These are phyloP conservation scores for Candida sphagnicola DNA, from an alignment of 805 yeast species.

Conservation along the genomic window DNA sequence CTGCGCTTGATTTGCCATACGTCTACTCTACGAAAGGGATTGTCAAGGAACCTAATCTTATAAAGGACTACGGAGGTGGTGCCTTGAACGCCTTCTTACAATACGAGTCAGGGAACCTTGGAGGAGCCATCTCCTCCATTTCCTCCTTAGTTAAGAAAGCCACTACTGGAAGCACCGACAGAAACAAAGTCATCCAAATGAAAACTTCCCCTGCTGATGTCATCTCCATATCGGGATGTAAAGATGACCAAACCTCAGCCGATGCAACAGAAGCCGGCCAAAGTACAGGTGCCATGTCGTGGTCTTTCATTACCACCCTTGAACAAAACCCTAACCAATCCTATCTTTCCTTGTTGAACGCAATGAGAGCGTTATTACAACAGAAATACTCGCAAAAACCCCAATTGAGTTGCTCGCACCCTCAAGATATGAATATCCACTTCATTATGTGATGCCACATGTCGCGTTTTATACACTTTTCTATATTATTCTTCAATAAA, in stretches of 20 bases:
- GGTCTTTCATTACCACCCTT: slow-evolving; percentile 30
- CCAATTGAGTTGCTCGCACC: slow-evolving; percentile 37
- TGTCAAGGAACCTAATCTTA: slow-evolving; percentile 34
- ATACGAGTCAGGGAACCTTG: slow-evolving; percentile 31
- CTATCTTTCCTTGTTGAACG: slow-evolving; percentile 31
- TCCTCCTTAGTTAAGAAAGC: slow-evolving; percentile 33
- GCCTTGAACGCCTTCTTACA: slow-evolving; percentile 28
- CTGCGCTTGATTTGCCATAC: slow-evolving; percentile 37
- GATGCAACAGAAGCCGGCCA: slow-evolving; percentile 34
- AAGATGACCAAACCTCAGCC: slow-evolving; percentile 39
- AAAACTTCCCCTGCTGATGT: slow-evolving; percentile 38
- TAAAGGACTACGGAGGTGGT: slow-evolving; percentile 34
- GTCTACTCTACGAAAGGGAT: slow-evolving; percentile 39
- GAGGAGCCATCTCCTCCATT: slow-evolving; percentile 35
- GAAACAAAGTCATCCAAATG: slow-evolving; percentile 21
- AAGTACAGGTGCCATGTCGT: slow-evolving; percentile 39
- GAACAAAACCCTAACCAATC: slow-evolving; percentile 27
- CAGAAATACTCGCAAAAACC: slow-evolving; percentile 36
- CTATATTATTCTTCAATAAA: not conserved
- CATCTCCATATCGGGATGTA: slow-evolving; percentile 34
- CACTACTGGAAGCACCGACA: slow-evolving; percentile 13
- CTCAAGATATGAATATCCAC: slow-evolving; percentile 34
- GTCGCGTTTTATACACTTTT: not conserved
- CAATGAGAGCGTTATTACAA: slow-evolving; percentile 30
- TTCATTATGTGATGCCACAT: slow-evolving; percentile 22